Evolutionary conservation across 1,284 basidiomycete species (phyloP), one percentile per base, ranked within the genome.

Genomic region (Rhodotorula sp.): DNA sequence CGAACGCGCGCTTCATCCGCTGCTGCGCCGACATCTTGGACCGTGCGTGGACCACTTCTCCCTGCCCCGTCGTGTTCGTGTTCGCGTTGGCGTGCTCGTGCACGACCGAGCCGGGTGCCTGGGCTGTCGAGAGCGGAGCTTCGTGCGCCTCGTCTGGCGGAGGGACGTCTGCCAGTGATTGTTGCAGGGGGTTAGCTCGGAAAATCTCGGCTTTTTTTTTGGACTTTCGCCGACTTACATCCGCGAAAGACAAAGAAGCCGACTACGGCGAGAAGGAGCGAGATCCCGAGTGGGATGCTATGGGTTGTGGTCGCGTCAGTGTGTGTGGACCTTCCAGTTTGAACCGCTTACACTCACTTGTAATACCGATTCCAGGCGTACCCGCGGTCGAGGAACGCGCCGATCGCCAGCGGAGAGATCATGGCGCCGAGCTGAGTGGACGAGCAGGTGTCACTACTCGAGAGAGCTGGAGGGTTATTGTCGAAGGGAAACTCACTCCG

Each of bases 401-500:
- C 75, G 52, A 76, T 74, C 50, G 72, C 58, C 52, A 76, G 47
- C 2, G 75, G 75, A 2, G 68, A 68, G 55, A 74, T 48, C n/a
- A 61, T 62, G 3, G 75, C 75, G 1, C 75, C 75, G 48, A 76
- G 49, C 66, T 66, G 62, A 10, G 43, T 14, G 1, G 5, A 12
- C 54, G 26, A 28, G 26, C 3, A 52, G 34, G 14, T 5, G 31
- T 31, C 56, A n/a, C n/a, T 16, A 26, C 15, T 34, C 15, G 31
- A 18, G 48, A 8, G 6, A 4, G 10, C 34, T 34, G 34, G 28
- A 28, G 28, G 28, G 28, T 16, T 16, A 31, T 21, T 14, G 2
- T 8, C 4, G 19, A 4, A 54, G 14, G 19, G 15, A 16, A 28
- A 58, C 68, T 26, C 47, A 69, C 72, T 15, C 73, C 66, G 45